Conservation (phyloP, 495 filamentous ascomycete genomes). For the Trichoderma reesei region DNA sequence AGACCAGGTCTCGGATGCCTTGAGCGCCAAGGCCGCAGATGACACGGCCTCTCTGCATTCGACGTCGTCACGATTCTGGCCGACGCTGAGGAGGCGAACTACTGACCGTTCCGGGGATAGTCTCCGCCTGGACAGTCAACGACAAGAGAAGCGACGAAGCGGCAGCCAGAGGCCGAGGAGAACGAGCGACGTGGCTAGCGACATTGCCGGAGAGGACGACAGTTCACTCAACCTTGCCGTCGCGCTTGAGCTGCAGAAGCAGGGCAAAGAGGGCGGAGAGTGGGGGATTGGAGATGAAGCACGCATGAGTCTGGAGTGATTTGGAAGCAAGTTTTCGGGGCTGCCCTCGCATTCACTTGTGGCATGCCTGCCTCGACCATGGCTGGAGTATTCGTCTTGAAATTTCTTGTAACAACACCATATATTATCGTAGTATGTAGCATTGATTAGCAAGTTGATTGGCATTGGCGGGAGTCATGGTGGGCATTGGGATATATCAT, state of each 20-base stretch:
- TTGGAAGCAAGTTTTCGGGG: no score
- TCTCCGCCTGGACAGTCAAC: not conserved
- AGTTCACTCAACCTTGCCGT: constrained; percentile 20
- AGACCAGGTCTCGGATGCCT: constrained; percentile 3
- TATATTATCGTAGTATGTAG: not conserved
- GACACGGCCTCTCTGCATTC: constrained; percentile 18
- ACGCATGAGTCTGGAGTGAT: constrained; percentile 40
- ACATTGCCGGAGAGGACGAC: constrained; percentile 23
- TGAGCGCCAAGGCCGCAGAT: constrained; percentile 10
- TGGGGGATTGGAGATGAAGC: constrained; percentile 50
- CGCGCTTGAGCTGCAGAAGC: constrained; percentile 35
- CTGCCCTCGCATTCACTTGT: not conserved
- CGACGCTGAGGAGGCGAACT: constrained; percentile 11
- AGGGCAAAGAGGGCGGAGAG: constrained; percentile 24
- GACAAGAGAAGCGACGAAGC: constrained; percentile 17
- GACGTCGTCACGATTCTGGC: constrained; percentile 11
- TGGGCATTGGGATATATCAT: not conserved
- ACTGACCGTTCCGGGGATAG: not conserved
- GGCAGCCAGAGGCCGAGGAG: not conserved
- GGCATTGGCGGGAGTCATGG: not conserved
- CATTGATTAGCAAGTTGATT: not conserved
- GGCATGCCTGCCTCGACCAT: not conserved
- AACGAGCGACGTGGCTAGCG: constrained; percentile 27
- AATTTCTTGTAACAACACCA: not conserved
- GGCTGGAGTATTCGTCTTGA: not conserved